Evolutionary conservation across 106 monocot species (phyloP), one percentile per base, ranked within the genome.

Genomic region (Ottelia alismoides): DNA sequence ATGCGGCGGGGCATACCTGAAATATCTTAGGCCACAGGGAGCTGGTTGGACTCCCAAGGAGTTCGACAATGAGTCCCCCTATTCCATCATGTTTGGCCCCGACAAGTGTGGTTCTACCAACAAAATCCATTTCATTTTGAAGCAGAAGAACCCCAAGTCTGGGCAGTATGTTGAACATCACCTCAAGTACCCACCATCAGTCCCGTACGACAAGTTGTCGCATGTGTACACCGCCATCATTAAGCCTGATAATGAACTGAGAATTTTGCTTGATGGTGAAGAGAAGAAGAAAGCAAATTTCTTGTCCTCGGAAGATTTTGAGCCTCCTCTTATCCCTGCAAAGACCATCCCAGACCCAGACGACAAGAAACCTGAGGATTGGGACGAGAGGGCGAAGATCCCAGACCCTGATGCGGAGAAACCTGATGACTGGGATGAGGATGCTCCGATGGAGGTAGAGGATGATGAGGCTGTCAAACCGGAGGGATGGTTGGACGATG

Each of bases 341-440:
- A 72, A 80, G 67, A 84, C 72, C 1, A 90, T 90, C 51, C 69
- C 90, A 11, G 90, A 90, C 57, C 90, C 84, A 20, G 75, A 90
- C 31, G 90, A 90, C 35, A 84, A 84, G 64, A 90, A 90, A 47
- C 90, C 90, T 26, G 90, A 90, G 32, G 90, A 84, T 31, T 90
- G 90, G 90, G 90, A 90, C 67, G 90, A 90, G 74, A 68, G 77
- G 25, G 69, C 71, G 9, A 84, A 90, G 57, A 90, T 90, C 52
- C 72, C 80, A 5, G 90, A 90, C 28, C 70, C 84, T 23, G 72
- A 75, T 69, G 84, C 90, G 12, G 74, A 77, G 21, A 90, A 90
- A 60, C 90, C 90, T 51, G 84, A 80, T 30, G 90, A 90, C 55
- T 90, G 90, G 90, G 84, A 90, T 70, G 90, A 90, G 60, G 74